These are phyloP conservation scores for Oxyria digyna DNA, from an alignment of 148 eudicot species.

Conservation along the genomic window DNA sequence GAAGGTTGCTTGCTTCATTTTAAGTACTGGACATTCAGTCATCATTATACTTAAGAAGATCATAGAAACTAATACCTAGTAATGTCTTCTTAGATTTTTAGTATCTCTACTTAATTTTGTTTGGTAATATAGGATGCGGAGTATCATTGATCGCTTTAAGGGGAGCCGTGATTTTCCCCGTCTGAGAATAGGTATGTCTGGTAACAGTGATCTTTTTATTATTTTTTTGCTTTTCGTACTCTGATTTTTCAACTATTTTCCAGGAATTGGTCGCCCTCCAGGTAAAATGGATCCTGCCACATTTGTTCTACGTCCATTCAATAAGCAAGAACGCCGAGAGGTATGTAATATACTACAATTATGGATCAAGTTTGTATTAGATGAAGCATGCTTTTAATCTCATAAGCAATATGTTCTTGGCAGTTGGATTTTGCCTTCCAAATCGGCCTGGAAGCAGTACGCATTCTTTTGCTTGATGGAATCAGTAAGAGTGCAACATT, in stretches of 20 bases:
- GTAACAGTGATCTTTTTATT: neutral
- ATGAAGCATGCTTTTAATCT: neutral
- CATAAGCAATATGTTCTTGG: neutral
- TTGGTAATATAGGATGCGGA: slow-evolving; percentile 62
- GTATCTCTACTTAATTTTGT: neutral
- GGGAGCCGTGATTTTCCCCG: slow-evolving; percentile 89
- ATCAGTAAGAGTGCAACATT: slow-evolving; percentile 74
- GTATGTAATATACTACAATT: slow-evolving; percentile 17
- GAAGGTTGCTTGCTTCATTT: neutral
- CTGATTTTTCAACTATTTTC: neutral
- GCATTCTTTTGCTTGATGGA: slow-evolving; percentile 68
- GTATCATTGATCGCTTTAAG: slow-evolving; percentile 70
- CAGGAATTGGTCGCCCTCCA: slow-evolving; percentile 96
- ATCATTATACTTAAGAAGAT: neutral
- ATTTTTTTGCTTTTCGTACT: neutral
- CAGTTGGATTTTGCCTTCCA: slow-evolving; percentile 86
- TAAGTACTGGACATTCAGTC: neutral
- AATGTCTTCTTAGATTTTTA: neutral
- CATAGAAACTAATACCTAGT: neutral
- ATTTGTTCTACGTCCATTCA: slow-evolving; percentile 74
- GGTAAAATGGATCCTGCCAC: slow-evolving; percentile 76
- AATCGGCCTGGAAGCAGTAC: slow-evolving; percentile 65
- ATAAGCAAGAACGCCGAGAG: slow-evolving; percentile 69
- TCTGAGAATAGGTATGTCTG: slow-evolving; percentile 59
- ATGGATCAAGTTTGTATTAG: neutral